Conservation (phyloP, 306 rosid species). For the Alnus rubra region DNA sequence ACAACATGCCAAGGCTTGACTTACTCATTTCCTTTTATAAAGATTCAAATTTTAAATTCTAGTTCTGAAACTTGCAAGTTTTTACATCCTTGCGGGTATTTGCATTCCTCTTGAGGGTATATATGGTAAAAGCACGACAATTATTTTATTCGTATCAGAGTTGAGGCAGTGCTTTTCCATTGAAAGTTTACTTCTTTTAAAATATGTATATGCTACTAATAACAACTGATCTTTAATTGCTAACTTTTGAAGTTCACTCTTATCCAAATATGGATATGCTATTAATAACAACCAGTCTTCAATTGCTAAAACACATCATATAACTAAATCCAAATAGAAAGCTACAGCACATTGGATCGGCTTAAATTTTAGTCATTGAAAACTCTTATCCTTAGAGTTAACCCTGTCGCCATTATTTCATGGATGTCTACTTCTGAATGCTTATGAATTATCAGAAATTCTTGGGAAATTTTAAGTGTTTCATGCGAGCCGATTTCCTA, state of each 20-base stretch:
- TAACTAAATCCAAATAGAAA: not conserved
- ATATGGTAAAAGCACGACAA: not conserved
- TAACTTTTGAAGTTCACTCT: not conserved
- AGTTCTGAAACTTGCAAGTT: not conserved
- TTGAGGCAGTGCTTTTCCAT: not conserved
- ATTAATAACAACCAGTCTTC: not conserved
- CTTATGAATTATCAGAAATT: not conserved
- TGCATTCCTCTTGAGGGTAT: not conserved
- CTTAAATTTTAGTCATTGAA: too few relatives aligned
- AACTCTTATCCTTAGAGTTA: not conserved
- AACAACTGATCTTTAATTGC: not conserved
- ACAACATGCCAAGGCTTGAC: not conserved
- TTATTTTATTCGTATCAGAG: not conserved
- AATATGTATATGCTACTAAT: not conserved
- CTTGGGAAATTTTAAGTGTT: not conserved
- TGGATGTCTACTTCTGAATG: not conserved
- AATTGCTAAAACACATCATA: not conserved
- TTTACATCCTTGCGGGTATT: not conserved
- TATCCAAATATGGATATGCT: too few relatives aligned
- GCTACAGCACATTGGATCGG: not conserved
- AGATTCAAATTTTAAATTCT: not conserved
- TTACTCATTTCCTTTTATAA: not conserved
- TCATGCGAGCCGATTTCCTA: not conserved
- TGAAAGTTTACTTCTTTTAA: not conserved
- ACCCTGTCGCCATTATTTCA: not conserved